These are phyloP conservation scores for Chlamydomonas applanata DNA, from an alignment of 139 green algal species.

Conservation along the genomic window DNA sequence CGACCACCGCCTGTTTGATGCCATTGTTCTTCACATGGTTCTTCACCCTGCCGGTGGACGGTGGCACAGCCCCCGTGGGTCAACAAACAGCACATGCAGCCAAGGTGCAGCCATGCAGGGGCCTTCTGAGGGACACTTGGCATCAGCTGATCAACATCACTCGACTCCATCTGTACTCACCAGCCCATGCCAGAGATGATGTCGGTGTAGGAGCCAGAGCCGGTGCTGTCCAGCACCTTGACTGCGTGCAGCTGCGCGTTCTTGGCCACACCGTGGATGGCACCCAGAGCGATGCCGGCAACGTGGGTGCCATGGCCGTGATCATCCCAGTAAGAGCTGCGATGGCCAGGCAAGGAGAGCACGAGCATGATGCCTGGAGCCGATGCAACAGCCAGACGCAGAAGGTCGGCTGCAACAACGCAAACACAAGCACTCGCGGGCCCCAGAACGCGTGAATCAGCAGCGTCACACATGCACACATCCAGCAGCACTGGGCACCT, in stretches of 20 bases:
- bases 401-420: neutral
- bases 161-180: conserved; percentile 2
- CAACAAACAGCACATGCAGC: neutral
- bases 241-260: conserved; percentile 60
- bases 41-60: conserved; percentile 44
- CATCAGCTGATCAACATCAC: neutral
- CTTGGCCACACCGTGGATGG: conserved; percentile 63
- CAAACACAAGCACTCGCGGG: too few relatives aligned
- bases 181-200: conserved; percentile 58
- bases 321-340: conserved; percentile 25
- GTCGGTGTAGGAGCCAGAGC: conserved; percentile 46
- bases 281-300: conserved; percentile 51
- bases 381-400: neutral
- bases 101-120: neutral
- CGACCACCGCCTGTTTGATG: conserved; percentile 47
- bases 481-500: neutral
- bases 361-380: too few relatives aligned
- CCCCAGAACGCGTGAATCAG: too few relatives aligned
- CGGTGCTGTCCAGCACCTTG: conserved; percentile 37
- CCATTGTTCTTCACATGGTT: conserved; percentile 38
- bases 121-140: too few relatives aligned
- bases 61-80: neutral
- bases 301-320: conserved; percentile 74
- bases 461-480: neutral
- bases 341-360: too few relatives aligned